Percentiles rank a stretch among this genome's conserved stretches.
phyloP scores from a whole-genome alignment of 768 basidiomycete species.

The Kwoniella shandongensis region DNA sequence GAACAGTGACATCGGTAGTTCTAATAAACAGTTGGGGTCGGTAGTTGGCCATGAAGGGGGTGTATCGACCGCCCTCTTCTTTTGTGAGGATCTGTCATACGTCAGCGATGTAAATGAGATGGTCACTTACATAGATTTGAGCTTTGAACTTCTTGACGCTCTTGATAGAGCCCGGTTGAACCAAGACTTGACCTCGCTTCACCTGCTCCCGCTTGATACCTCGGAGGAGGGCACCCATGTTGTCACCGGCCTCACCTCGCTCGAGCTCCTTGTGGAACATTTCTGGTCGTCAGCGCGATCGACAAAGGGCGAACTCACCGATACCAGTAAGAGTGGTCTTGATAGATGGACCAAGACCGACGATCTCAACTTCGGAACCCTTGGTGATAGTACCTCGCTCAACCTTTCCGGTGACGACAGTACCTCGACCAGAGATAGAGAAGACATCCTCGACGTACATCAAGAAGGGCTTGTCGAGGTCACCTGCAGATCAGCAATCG shows the following conservation, averaged over 20 bases:
- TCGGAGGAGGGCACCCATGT: conserved; percentile 96
- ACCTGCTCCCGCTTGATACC: conserved; percentile 97
- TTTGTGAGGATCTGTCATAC: conserved; percentile 71
- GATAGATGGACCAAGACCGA: conserved; percentile 75
- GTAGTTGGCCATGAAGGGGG: conserved; percentile 84
- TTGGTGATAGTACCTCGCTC: conserved; percentile 90
- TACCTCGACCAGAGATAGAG: conserved; percentile 97
- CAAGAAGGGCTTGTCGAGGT: conserved; percentile 96
- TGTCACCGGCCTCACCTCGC: conserved; percentile 95
- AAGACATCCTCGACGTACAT: conserved; percentile 94
- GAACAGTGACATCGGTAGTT: conserved; percentile 87
- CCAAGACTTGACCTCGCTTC: conserved; percentile 86
- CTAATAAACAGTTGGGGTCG: conserved; percentile 93
- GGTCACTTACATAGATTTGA: conserved; percentile 67
- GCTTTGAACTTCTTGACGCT: conserved; percentile 93
- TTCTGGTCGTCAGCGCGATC: conserved; percentile 59
- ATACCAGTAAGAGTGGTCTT: conserved; percentile 96
- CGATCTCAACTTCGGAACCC: conserved; percentile 87
- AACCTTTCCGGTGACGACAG: conserved; percentile 91
- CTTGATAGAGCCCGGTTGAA: conserved; percentile 85
- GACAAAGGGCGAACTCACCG: conserved; percentile 58
- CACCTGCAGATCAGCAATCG: conserved; percentile 60
- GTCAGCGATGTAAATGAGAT: too few relatives aligned
- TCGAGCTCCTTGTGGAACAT: conserved; percentile 99
- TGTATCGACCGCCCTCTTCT: conserved; percentile 67